These are phyloP conservation scores for Venturia carpophila DNA, from an alignment of 2,329 filamentous ascomycete genomes.

Conservation along the genomic window DNA sequence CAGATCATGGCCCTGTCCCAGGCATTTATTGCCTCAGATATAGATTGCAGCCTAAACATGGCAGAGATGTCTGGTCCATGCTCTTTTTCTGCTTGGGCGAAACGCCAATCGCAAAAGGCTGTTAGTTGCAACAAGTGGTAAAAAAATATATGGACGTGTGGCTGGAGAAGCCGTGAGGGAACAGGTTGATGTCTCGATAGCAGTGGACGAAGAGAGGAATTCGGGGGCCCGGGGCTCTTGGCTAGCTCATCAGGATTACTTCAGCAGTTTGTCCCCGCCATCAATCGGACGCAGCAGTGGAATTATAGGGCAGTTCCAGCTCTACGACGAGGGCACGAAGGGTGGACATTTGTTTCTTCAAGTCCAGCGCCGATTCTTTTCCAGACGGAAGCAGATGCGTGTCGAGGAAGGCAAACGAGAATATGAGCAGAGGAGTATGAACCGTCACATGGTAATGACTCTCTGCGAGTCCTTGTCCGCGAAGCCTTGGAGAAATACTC, in stretches of 20 bases:
- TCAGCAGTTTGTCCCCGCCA: not conserved
- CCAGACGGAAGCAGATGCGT: not conserved
- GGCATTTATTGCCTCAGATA: slow-evolving; percentile 9
- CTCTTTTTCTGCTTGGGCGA: not conserved
- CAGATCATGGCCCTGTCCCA: not conserved
- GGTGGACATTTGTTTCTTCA: not conserved
- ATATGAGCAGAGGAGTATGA: not conserved
- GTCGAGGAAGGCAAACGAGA: not conserved
- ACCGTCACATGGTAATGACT: not conserved
- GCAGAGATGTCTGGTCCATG: not conserved
- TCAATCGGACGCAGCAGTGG: not conserved
- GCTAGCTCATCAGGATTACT: not conserved
- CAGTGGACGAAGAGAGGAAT: not conserved
- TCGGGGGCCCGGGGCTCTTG: too few relatives aligned
- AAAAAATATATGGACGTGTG: not conserved
- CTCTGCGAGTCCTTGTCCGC: too few relatives aligned
- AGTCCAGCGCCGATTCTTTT: not conserved
- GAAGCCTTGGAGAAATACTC: too few relatives aligned
- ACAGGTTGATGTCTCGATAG: not conserved
- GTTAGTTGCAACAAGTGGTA: not conserved
- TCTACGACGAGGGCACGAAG: not conserved
- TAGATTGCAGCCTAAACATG: slow-evolving; percentile 3
- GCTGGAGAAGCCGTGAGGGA: not conserved
- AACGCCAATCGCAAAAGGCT: not conserved
- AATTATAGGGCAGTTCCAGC: not conserved